Evolutionary conservation across 257 asterid genomes (phyloP), one percentile per base, ranked within the genome.

Genomic region (Capsicum pubescens): DNA sequence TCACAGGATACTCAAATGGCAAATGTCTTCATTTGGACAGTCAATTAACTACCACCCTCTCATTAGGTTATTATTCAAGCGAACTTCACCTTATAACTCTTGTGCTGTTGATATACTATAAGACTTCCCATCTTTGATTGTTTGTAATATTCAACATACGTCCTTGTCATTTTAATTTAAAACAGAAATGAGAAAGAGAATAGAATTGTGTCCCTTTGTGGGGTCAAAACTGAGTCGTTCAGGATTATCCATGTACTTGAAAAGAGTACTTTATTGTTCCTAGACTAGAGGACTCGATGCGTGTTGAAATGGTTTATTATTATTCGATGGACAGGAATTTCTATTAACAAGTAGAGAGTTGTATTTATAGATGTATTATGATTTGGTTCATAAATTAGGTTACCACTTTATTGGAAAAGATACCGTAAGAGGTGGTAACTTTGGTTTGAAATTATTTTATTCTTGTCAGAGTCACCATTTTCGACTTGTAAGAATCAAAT

Each of bases 211-310:
- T 36, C 12, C 6, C 76, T 36, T 67, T 35, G 76, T 67, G 71
- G 71, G 71, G n/a, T 66, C 46, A 64, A 64, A 64, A 26, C 44
- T 64, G 71, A 26, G 17, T 63, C 16, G 42, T 63, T 63, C 70
- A 63, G 17, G 52, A 5, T 71, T 0, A 71, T 44, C 42, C 42
- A 46, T 48, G 46, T 71, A 46, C 58, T 71, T 46, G 32, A 44
- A 26, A 26, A 44, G 56, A 72, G 59, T 72, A 36, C 1, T 72
- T 72, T 72, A 17, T 46, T 72, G 58, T 72, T 19, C n/a, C 35
- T 16, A 17, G 36, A 70, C 35, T 16, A 17, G 36, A 70, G 9
- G 26, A 42, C 79, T 42, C 79, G 5, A 42, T 42, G 15, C 35
- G 79, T 70, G 32, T 42, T 70, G 56, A 17, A 70, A 42, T 42